phyloP scores from a whole-genome alignment of 2,329 filamentous ascomycete species.

The Neoascochyta sp. region DNA sequence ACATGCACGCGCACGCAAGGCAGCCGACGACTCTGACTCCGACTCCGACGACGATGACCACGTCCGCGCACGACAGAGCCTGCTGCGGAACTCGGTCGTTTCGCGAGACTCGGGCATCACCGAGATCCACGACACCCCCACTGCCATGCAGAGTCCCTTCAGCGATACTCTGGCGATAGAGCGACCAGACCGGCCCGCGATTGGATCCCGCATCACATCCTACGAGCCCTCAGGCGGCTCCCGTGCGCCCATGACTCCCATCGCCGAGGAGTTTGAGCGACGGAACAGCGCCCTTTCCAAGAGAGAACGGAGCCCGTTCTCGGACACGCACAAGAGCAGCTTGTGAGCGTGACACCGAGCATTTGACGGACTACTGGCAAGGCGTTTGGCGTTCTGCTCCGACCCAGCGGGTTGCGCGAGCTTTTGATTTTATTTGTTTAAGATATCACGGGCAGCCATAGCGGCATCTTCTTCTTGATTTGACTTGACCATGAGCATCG shows the following conservation, averaged over 20 bases:
- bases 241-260: slow-evolving; percentile 41
- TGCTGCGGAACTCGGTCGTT: slow-evolving; percentile 24
- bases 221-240: slow-evolving; percentile 26
- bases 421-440: slow-evolving; percentile 5
- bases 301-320: slow-evolving; percentile 34
- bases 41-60: slow-evolving; percentile 34
- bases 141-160: slow-evolving; percentile 34
- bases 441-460: slow-evolving; percentile 11
- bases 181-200: slow-evolving; percentile 16
- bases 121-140: slow-evolving; percentile 35
- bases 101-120: slow-evolving; percentile 30
- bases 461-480: slow-evolving; percentile 7
- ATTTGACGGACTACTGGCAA: slow-evolving; percentile 2
- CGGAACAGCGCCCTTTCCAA: slow-evolving; percentile 28
- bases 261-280: slow-evolving; percentile 46
- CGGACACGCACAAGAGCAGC: slow-evolving; percentile 25
- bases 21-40: slow-evolving; percentile 28
- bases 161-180: slow-evolving; percentile 28
- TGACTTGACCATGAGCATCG: too few relatives aligned
- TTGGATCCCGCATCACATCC: slow-evolving; percentile 30
- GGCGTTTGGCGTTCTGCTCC: slow-evolving; percentile 12
- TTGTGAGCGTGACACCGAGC: neutral
- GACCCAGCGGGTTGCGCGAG: slow-evolving; percentile 10
- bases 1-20: slow-evolving; percentile 32
- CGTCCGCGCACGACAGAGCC: slow-evolving; percentile 28